Conservation (phyloP, 169 alveolate genomes). For the Cryptosporidium bovis region DNA sequence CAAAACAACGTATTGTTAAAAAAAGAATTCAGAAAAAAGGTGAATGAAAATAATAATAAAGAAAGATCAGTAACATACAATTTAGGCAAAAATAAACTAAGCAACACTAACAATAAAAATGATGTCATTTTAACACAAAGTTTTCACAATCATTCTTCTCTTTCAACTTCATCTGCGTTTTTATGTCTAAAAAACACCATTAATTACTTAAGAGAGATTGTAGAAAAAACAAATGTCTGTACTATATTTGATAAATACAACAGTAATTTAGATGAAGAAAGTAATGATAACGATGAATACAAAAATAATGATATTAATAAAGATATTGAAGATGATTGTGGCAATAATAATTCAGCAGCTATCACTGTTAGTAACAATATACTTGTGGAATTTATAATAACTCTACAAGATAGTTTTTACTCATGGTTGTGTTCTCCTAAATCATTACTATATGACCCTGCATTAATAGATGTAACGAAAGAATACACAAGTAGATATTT, state of each 20-base stretch:
- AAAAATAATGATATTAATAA: no score
- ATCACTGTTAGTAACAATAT: slow-evolving; percentile 10
- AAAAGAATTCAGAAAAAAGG: not conserved
- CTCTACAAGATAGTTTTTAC: slow-evolving; percentile 78
- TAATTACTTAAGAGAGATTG: slow-evolving; percentile 18
- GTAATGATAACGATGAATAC: no score
- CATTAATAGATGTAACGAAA: slow-evolving; percentile 77
- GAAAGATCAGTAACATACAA: not conserved
- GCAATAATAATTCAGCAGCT: not conserved
- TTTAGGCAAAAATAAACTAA: slow-evolving; percentile 13
- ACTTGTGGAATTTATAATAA: slow-evolving; percentile 79
- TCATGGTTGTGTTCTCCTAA: slow-evolving; percentile 81
- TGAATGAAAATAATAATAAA: not conserved
- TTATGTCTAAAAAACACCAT: slow-evolving; percentile 45
- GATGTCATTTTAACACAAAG: slow-evolving; percentile 19
- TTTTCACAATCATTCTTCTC: slow-evolving; percentile 51
- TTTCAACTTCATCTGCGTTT: slow-evolving; percentile 47
- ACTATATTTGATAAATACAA: not conserved
- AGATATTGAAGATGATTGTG: no score
- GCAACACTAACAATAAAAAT: not conserved
- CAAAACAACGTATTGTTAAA: not conserved
- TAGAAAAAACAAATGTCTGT: slow-evolving; percentile 10
- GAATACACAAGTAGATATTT: slow-evolving; percentile 23
- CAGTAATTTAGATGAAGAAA: not conserved
- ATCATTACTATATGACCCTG: slow-evolving; percentile 80